These are phyloP conservation scores for Nannochloris sp. DNA, from an alignment of 139 green algal species.

Conservation along the genomic window DNA sequence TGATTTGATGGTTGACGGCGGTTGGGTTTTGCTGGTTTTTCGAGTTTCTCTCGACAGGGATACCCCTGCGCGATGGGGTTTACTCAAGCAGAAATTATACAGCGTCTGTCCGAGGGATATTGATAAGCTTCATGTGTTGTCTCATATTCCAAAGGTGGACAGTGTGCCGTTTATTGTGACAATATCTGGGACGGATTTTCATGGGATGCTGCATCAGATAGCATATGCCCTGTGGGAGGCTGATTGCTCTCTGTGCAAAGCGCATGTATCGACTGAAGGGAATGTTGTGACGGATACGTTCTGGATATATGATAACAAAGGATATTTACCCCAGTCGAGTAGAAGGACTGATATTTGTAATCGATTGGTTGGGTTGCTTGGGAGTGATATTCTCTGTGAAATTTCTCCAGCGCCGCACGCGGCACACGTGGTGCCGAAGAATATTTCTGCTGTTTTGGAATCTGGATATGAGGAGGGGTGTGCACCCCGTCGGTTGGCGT, in stretches of 20 bases:
- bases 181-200: conserved; percentile 39
- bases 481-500: conserved; percentile 1
- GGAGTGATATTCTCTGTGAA: conserved; percentile 22
- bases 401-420: background rate
- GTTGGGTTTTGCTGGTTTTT: conserved; percentile 54
- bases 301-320: conserved; percentile 57
- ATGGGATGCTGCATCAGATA: conserved; percentile 43
- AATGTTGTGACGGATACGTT: conserved; percentile 62
- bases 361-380: conserved; percentile 38
- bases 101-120: conserved; percentile 10
- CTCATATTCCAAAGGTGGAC: background rate
- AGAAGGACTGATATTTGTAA: conserved; percentile 40
- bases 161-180: background rate
- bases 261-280: conserved; percentile 16
- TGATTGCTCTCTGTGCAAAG: conserved; percentile 18
- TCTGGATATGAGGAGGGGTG: background rate
- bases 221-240: conserved; percentile 56
- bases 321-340: conserved; percentile 34
- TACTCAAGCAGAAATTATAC: conserved; percentile 26
- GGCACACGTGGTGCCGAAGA: background rate
- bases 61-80: conserved; percentile 37
- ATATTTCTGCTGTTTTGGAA: background rate
- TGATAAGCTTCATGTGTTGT: background rate
- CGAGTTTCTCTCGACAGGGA: conserved; percentile 11
- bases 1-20: conserved; percentile 45